phyloP scores from a whole-genome alignment of 768 basidiomycete species.

The Lactifluus piperatus region DNA sequence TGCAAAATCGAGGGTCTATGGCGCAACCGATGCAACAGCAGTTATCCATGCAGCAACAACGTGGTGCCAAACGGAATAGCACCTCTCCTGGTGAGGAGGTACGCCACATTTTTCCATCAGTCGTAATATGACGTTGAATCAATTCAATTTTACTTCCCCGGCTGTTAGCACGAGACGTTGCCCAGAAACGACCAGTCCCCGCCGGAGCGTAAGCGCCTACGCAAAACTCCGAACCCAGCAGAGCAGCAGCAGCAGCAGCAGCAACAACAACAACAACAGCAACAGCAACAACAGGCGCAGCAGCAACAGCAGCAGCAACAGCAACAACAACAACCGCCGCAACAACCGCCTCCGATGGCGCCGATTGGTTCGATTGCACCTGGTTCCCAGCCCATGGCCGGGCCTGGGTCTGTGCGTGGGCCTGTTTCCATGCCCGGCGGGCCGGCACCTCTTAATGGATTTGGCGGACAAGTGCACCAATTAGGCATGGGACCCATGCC shows the following conservation, averaged over 20 bases:
- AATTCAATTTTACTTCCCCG: background rate
- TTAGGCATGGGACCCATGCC: conserved; percentile 8
- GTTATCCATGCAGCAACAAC: conserved; percentile 36
- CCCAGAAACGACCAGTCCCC: conserved; percentile 28
- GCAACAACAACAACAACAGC: conserved; percentile 8
- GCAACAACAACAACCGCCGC: conserved; percentile 43
- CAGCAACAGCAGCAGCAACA: conserved; percentile 30
- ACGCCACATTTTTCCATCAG: conserved; percentile 5
- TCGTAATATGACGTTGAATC: background rate
- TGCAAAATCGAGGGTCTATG: conserved; percentile 26
- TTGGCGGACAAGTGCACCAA: conserved; percentile 10
- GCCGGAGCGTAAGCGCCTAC: conserved; percentile 27
- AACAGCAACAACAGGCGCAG: conserved; percentile 22
- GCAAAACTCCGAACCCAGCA: conserved; percentile 26
- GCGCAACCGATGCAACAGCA: conserved; percentile 23
- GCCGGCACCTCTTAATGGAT: conserved; percentile 22
- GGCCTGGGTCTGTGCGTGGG: conserved; percentile 26
- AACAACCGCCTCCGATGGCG: conserved; percentile 34
- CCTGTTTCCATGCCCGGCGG: conserved; percentile 34
- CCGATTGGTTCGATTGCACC: conserved; percentile 31
- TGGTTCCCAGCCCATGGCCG: conserved; percentile 25
- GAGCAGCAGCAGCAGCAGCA: conserved; percentile 25
- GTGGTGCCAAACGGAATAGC: conserved; percentile 31
- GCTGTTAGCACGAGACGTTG: conserved; percentile 23
- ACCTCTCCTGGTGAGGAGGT: conserved; percentile 31